Conservation (phyloP, 306 rosid genomes). For the Cucurbita maxima region DNA sequence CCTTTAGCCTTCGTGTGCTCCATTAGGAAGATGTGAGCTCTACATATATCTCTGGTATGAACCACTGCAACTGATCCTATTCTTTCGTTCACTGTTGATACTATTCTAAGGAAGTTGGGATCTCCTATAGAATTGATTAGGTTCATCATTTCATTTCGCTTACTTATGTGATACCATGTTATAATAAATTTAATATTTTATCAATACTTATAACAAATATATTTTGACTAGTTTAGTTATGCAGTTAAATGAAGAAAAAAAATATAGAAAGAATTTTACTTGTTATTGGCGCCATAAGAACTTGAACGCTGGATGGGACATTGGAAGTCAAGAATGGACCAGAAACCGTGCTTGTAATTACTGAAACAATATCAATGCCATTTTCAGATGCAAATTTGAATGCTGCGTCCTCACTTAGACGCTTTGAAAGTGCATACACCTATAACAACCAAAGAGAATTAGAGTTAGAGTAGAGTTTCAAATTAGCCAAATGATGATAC, state of each 20-base stretch:
- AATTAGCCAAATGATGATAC: not conserved
- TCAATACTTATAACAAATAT: not conserved
- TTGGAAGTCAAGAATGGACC: constrained; percentile 57
- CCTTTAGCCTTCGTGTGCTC: constrained; percentile 52
- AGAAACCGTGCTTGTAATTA: constrained; percentile 57
- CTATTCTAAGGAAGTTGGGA: constrained; percentile 23
- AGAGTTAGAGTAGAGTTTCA: not conserved
- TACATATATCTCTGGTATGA: constrained; percentile 71
- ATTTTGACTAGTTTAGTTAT: not conserved
- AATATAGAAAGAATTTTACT: constrained; percentile 18
- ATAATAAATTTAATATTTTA: not conserved
- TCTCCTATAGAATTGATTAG: constrained; percentile 28
- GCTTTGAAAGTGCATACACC: constrained; percentile 65
- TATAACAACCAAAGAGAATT: not conserved
- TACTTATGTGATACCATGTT: not conserved
- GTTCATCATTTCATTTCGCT: not conserved
- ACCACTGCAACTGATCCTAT: constrained; percentile 62
- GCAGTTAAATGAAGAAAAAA: not conserved
- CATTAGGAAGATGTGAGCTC: constrained; percentile 72
- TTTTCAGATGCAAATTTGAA: constrained; percentile 53
- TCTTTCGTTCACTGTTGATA: constrained; percentile 57
- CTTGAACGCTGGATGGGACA: constrained; percentile 54
- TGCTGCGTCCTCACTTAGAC: constrained; percentile 57
- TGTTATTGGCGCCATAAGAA: constrained; percentile 54
- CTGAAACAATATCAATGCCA: constrained; percentile 45